Evolutionary conservation across 208 protist species (phyloP).

Genomic region (Entamoeba invadens): DNA sequence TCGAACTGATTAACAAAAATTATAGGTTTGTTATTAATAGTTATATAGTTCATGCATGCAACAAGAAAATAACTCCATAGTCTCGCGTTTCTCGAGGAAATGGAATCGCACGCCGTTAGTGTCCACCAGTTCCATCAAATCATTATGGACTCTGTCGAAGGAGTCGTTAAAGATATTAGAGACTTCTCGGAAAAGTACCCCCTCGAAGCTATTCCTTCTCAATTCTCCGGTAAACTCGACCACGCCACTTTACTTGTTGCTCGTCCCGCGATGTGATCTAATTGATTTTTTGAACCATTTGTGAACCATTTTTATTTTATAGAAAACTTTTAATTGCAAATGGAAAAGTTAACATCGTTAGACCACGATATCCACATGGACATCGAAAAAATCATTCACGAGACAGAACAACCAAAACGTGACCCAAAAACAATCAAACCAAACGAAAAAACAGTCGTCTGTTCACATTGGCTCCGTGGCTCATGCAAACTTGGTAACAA

Average conservation of each 20-base stretch:
- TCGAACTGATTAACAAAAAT: background rate
- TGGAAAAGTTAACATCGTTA: too few species aligned
- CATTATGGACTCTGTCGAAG: background rate
- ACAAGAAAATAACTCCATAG: too few species aligned
- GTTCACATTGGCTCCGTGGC: slow-evolving; percentile 44
- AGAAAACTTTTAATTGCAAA: too few species aligned
- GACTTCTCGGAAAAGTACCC: background rate
- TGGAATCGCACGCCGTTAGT: background rate
- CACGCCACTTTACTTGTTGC: background rate
- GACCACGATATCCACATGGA: too few species aligned
- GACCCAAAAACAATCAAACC: background rate
- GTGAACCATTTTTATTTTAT: too few species aligned
- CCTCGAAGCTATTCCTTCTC: background rate
- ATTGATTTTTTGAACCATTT: too few species aligned
- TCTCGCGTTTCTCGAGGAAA: background rate
- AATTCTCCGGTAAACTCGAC: background rate
- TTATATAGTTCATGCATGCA: too few species aligned
- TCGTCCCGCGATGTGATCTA: background rate
- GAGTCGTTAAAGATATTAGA: background rate
- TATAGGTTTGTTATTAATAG: too few species aligned
- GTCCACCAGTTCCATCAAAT: background rate
- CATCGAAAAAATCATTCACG: too few species aligned
- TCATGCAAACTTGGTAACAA: slow-evolving; percentile 46
- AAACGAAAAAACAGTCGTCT: slow-evolving; percentile 23
- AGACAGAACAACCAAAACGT: background rate